Conservation (phyloP, 768 basidiomycete genomes). For the Leccinellum rugosiceps region DNA sequence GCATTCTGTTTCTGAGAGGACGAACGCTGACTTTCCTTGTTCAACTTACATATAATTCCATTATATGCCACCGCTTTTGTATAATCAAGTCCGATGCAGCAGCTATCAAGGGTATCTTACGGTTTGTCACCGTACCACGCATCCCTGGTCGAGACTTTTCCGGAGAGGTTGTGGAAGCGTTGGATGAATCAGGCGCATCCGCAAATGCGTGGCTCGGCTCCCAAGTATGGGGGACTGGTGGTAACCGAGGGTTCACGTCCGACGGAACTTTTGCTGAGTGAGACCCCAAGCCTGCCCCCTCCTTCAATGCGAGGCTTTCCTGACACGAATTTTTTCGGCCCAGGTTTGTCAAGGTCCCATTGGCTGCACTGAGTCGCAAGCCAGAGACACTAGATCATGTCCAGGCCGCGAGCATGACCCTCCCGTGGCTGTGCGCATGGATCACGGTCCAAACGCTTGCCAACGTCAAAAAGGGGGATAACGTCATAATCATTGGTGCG, state of each 20-base stretch:
- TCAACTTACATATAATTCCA: background rate
- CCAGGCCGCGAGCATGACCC: slow-evolving; percentile 32
- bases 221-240: slow-evolving; percentile 35
- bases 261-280: slow-evolving; percentile 36
- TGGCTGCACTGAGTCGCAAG: slow-evolving; percentile 30
- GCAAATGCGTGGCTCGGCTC: slow-evolving; percentile 25
- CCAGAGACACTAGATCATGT: slow-evolving; percentile 24
- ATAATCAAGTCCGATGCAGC: slow-evolving; percentile 29
- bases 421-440: slow-evolving; percentile 36
- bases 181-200: slow-evolving; percentile 21
- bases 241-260: slow-evolving; percentile 30
- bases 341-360: slow-evolving; percentile 30
- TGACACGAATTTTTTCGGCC: background rate
- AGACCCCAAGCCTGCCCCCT: background rate
- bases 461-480: slow-evolving; percentile 31
- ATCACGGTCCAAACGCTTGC: slow-evolving; percentile 36
- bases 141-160: slow-evolving; percentile 34
- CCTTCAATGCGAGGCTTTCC: background rate
- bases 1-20: background rate
- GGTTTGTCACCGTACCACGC: slow-evolving; percentile 33
- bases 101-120: slow-evolving; percentile 24
- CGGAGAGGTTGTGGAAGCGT: slow-evolving; percentile 32
- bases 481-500: slow-evolving; percentile 33
- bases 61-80: background rate
- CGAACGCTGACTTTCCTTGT: background rate